A percentile compares a stretch with the other conserved stretches of the same genome.
Evolutionary conservation across 2,329 filamentous ascomycete genomes (phyloP).

Genomic region (Trichophaea hybrida): DNA sequence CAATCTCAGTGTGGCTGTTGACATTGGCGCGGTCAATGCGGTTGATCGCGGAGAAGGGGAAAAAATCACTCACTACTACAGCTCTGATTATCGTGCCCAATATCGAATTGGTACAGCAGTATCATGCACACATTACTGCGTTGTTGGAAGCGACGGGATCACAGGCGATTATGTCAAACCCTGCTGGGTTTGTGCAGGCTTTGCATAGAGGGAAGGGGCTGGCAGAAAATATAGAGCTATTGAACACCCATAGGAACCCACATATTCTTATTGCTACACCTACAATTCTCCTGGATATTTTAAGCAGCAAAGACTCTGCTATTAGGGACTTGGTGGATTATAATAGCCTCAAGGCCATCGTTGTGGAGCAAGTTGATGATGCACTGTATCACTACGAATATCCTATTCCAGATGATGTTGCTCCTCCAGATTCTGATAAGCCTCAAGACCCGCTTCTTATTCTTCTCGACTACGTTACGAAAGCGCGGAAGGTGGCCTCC

Average conservation of each 20-base stretch:
- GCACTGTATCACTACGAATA: conserved; percentile 10
- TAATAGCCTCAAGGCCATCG: conserved; percentile 20
- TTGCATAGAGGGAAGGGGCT: conserved; percentile 9
- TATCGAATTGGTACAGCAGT: conserved; percentile 18
- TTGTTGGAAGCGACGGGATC: conserved; percentile 17
- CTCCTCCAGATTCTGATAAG: not conserved
- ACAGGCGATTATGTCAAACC: conserved; percentile 1
- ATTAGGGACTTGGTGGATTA: conserved; percentile 22
- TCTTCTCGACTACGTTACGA: conserved; percentile 19
- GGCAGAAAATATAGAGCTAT: conserved; percentile 12
- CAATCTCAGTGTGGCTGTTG: conserved; percentile 23
- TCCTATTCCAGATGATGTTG: not conserved
- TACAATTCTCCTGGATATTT: conserved; percentile 23
- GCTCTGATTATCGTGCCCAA: conserved; percentile 24
- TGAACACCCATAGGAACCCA: conserved; percentile 21
- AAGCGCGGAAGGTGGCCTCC: conserved; percentile 3
- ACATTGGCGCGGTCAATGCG: conserved; percentile 12
- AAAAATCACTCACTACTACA: conserved; percentile 13
- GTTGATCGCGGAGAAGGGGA: not conserved
- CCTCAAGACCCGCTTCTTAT: conserved; percentile 1
- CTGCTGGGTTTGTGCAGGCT: conserved; percentile 20
- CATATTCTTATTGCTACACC: conserved; percentile 27
- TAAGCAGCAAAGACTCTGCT: conserved; percentile 15
- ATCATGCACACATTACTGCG: conserved; percentile 10
- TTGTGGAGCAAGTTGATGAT: conserved; percentile 25